These are phyloP conservation scores for Juncus inflexus DNA, from an alignment of 176 grass and related monocot species.

Conservation along the genomic window DNA sequence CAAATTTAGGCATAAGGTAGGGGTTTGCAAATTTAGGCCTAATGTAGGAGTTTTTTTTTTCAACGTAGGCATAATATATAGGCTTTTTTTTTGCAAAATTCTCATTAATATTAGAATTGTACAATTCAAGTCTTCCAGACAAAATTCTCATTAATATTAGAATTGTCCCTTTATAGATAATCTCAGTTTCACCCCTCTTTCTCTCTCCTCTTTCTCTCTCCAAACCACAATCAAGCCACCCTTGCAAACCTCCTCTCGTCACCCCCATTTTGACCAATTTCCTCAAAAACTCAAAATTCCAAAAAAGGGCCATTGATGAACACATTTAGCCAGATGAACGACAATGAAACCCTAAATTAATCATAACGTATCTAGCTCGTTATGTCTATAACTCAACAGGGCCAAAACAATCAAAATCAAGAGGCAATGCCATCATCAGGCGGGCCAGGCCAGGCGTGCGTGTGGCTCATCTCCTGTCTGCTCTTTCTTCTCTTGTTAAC, in stretches of 20 bases:
- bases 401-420: neutral
- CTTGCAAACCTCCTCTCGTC: constrained; percentile 18
- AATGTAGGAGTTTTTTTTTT: no score
- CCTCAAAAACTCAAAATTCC: neutral
- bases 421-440: constrained; percentile 7
- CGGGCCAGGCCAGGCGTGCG: constrained; percentile 9
- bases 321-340: neutral
- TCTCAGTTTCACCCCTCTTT: constrained; percentile 27
- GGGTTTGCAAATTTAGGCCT: no score
- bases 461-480: constrained; percentile 22
- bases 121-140: neutral
- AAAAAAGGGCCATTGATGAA: neutral
- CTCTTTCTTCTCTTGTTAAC: constrained; percentile 21
- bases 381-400: constrained; percentile 5
- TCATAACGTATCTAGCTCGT: neutral
- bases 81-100: no score
- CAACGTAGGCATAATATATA: no score
- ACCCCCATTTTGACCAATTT: constrained; percentile 23
- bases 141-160: neutral
- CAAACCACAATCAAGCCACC: constrained; percentile 22
- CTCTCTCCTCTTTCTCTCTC: constrained; percentile 25
- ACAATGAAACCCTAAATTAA: neutral
- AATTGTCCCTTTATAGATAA: constrained; percentile 18
- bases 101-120: no score
- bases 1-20: no score